A percentile compares a stretch with the other conserved stretches of the same genome.
Conservation (phyloP, 768 basidiomycete genomes). For the Lactarius sp. region DNA sequence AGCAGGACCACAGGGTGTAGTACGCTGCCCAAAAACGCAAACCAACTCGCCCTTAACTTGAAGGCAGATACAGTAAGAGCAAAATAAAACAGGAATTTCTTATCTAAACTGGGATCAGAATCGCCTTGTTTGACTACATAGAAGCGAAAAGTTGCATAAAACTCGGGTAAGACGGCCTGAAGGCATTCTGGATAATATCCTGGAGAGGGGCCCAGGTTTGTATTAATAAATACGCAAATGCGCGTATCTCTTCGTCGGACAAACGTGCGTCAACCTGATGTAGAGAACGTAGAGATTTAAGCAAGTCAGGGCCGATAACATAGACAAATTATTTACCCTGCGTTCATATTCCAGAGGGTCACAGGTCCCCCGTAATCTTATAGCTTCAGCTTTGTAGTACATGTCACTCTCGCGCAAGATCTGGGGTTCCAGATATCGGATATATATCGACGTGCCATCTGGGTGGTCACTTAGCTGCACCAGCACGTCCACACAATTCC, state of each 20-base stretch:
- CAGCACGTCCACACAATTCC: conserved; percentile 83
- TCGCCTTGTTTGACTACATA: too few relatives aligned
- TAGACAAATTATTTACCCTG: conserved; percentile 47
- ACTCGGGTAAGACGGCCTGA: conserved; percentile 31
- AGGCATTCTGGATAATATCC: conserved; percentile 68
- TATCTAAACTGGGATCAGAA: too few relatives aligned
- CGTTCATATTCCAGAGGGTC: conserved; percentile 79
- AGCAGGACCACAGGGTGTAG: too few relatives aligned
- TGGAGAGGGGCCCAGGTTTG: conserved; percentile 65
- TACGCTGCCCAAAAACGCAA: too few relatives aligned
- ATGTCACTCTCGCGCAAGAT: conserved; percentile 70
- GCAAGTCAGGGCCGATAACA: background rate
- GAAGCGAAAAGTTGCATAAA: too few relatives aligned
- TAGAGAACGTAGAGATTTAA: conserved; percentile 20
- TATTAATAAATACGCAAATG: conserved; percentile 79
- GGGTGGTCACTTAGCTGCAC: conserved; percentile 54
- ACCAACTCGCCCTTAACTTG: too few relatives aligned
- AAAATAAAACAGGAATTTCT: too few relatives aligned
- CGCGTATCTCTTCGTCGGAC: conserved; percentile 77
- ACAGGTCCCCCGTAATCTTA: conserved; percentile 55
- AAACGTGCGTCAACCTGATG: conserved; percentile 74
- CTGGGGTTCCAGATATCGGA: conserved; percentile 72
- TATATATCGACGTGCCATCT: conserved; percentile 26
- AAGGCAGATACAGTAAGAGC: too few relatives aligned
- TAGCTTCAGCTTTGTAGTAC: conserved; percentile 53